A percentile compares a stretch with the other conserved stretches of the same genome.
Conservation (phyloP, 1,139 yeast genomes). For the Debaryomyces singareniensis region DNA sequence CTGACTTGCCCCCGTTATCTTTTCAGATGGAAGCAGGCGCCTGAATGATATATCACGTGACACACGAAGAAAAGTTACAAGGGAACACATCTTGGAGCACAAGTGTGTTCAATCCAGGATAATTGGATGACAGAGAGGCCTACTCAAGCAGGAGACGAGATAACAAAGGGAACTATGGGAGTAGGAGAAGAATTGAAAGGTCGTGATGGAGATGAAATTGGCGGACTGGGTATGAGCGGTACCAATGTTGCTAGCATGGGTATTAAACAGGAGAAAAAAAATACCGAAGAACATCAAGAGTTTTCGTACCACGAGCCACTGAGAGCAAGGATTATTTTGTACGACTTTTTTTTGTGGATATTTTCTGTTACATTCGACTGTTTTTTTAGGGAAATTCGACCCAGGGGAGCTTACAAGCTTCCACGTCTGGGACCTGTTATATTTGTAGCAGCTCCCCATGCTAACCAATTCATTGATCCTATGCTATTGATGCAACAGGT, state of each 20-base stretch:
- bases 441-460: constrained; percentile 97
- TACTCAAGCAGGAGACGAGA: not conserved
- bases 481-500: constrained; percentile 79
- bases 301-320: constrained; percentile 8
- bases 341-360: constrained; percentile 46
- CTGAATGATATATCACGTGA: too few relatives aligned
- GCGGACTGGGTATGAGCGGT: not conserved
- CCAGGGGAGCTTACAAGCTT: constrained; percentile 85
- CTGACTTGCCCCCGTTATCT: too few relatives aligned
- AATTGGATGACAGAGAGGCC: not conserved
- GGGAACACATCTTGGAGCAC: too few relatives aligned
- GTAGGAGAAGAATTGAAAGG: not conserved
- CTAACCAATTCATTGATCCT: constrained; percentile 94
- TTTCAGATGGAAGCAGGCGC: too few relatives aligned
- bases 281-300: constrained; percentile 1
- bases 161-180: not conserved
- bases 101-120: not conserved
- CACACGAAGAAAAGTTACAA: too few relatives aligned
- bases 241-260: not conserved
- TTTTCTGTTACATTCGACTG: constrained; percentile 40
- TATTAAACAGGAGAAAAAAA: not conserved
- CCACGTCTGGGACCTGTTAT: constrained; percentile 84
- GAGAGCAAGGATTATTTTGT: constrained; percentile 33
- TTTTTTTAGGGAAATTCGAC: constrained; percentile 84
- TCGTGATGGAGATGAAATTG: not conserved